Evolutionary conservation across 345 rosid genomes (phyloP).

Genomic region (Lumnitzera racemosa): DNA sequence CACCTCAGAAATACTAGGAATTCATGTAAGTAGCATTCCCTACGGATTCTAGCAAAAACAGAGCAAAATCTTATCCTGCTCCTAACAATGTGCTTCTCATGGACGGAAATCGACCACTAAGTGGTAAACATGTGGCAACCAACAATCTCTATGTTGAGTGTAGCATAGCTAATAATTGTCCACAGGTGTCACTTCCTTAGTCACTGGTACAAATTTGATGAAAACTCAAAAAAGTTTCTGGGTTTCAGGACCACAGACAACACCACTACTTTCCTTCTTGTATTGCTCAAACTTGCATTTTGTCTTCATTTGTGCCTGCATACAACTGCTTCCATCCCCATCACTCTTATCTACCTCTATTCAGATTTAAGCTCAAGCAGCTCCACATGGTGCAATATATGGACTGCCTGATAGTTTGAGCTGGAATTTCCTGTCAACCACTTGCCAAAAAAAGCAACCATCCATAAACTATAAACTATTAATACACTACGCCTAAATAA

Average conservation of each 20-base stretch:
- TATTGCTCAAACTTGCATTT: slow-evolving; percentile 12
- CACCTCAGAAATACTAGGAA: slow-evolving; percentile 2
- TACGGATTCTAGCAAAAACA: slow-evolving; percentile 13
- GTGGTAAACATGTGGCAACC: slow-evolving; percentile 14
- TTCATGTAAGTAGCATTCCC: slow-evolving; percentile 6
- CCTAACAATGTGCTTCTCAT: slow-evolving; percentile 5
- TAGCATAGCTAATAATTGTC: background rate
- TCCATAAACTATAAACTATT: too few relatives aligned
- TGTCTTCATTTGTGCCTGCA: slow-evolving; percentile 12
- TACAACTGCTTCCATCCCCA: too few relatives aligned
- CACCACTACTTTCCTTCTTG: slow-evolving; percentile 13
- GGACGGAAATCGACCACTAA: slow-evolving; percentile 13
- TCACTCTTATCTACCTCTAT: too few relatives aligned
- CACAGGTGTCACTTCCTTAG: background rate
- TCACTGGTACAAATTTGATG: too few relatives aligned
- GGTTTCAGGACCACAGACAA: slow-evolving; percentile 18
- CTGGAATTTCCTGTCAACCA: too few relatives aligned
- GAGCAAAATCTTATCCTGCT: slow-evolving; percentile 26
- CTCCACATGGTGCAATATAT: too few relatives aligned
- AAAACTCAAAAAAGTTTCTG: slow-evolving; percentile 9
- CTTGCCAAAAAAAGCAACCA: too few relatives aligned
- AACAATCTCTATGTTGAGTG: background rate
- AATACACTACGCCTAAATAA: too few relatives aligned
- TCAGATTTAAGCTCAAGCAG: too few relatives aligned
- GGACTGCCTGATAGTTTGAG: too few relatives aligned